phyloP scores from a whole-genome alignment of 2,329 filamentous ascomycete genomes.

The Venturia nashicola region DNA sequence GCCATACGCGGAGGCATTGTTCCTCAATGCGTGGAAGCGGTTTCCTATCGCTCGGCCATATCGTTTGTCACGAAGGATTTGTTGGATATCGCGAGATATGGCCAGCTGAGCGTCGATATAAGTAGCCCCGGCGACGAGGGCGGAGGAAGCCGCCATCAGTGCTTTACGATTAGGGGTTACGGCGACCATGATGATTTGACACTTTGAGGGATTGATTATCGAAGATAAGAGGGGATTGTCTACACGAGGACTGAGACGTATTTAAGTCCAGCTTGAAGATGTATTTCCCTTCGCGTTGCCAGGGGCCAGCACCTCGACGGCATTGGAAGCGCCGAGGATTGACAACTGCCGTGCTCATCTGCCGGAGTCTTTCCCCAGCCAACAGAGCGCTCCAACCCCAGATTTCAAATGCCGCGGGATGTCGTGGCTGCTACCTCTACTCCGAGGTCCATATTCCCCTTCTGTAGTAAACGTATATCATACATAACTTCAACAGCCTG shows the following conservation, averaged over 20 bases:
- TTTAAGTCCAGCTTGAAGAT: neutral
- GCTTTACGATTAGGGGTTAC: neutral
- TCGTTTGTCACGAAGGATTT: conserved; percentile 1
- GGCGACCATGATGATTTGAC: neutral
- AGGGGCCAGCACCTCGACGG: neutral
- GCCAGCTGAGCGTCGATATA: conserved; percentile 5
- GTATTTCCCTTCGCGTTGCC: neutral
- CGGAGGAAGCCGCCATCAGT: neutral
- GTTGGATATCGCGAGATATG: conserved; percentile 5
- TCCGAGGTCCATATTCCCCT: neutral
- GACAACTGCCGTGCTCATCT: neutral
- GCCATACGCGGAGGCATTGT: neutral
- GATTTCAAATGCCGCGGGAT: neutral
- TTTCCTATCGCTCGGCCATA: conserved; percentile 2
- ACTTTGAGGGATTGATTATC: neutral
- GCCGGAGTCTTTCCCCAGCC: neutral
- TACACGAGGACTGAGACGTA: neutral
- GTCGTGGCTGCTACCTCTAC: neutral
- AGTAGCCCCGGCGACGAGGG: neutral
- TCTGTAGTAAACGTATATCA: no score
- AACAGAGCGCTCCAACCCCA: neutral
- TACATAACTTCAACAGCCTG: neutral
- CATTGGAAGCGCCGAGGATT: neutral
- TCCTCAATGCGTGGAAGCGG: neutral
- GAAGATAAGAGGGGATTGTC: neutral